Evolutionary conservation across 2,329 filamentous ascomycete genomes (phyloP).

Genomic region (Monilinia aucupariae): DNA sequence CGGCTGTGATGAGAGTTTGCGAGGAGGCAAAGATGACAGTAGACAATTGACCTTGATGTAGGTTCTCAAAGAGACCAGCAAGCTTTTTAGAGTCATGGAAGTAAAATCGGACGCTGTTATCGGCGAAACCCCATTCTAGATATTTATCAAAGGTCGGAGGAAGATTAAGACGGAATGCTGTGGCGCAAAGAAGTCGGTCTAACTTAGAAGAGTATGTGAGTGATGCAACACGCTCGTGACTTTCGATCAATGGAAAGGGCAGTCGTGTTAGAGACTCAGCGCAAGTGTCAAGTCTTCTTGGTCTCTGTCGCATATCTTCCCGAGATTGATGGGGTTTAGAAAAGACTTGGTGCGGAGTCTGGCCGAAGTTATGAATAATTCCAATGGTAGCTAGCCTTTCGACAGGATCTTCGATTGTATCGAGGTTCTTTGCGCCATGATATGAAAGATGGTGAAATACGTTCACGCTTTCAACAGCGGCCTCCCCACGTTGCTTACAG

Average conservation of each 20-base stretch:
- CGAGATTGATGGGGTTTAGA: constrained; percentile 70
- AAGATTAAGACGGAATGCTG: constrained; percentile 79
- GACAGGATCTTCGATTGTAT: constrained; percentile 81
- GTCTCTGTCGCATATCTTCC: constrained; percentile 60
- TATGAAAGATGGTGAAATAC: constrained; percentile 97
- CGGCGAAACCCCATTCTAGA: constrained; percentile 92
- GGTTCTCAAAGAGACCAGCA: constrained; percentile 85
- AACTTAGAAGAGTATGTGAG: constrained; percentile 73
- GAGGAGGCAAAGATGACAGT: constrained; percentile 81
- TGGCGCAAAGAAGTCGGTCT: constrained; percentile 77
- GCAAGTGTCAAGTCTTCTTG: constrained; percentile 69
- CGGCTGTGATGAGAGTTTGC: constrained; percentile 83
- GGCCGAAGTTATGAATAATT: constrained; percentile 97
- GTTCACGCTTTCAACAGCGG: constrained; percentile 84
- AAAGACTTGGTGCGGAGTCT: constrained; percentile 95
- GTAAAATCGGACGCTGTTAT: constrained; percentile 89
- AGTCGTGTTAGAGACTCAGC: constrained; percentile 71
- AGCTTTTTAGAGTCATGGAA: constrained; percentile 75
- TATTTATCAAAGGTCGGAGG: constrained; percentile 84
- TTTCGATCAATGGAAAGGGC: constrained; percentile 68
- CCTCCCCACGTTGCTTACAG: constrained; percentile 86
- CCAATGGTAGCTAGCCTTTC: constrained; percentile 85
- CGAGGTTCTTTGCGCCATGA: constrained; percentile 85
- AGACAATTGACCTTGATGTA: constrained; percentile 86
- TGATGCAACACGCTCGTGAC: constrained; percentile 70